Evolutionary conservation across 352 stramenopile species (phyloP).

Genomic region (Globisporangium abappressorium): DNA sequence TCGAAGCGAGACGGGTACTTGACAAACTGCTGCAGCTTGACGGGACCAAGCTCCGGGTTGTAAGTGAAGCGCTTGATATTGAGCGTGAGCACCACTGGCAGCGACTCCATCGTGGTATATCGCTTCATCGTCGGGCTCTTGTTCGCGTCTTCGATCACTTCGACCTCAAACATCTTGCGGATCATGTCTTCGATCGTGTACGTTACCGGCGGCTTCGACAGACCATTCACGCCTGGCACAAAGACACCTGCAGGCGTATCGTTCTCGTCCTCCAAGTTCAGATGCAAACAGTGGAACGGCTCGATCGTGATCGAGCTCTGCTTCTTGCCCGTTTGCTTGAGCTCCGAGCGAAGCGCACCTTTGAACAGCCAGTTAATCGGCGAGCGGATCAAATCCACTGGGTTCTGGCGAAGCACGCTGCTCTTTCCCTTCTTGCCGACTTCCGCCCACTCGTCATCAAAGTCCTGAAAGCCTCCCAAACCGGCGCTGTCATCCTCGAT

Average conservation of each 20-base stretch:
- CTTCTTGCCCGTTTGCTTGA: conserved; percentile 69
- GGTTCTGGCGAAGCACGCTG: conserved; percentile 71
- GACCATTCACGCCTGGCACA: conserved; percentile 33
- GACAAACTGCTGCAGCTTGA: conserved; percentile 85
- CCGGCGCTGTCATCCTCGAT: conserved; percentile 14
- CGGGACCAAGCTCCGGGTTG: conserved; percentile 66
- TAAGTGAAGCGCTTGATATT: conserved; percentile 88
- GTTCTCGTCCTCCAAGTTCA: conserved; percentile 69
- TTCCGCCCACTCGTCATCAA: conserved; percentile 76
- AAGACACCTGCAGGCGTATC: conserved; percentile 15
- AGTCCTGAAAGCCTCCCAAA: conserved; percentile 17
- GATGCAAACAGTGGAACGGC: conserved; percentile 82
- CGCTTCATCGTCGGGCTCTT: conserved; percentile 59
- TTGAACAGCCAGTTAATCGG: conserved; percentile 88
- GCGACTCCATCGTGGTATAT: conserved; percentile 64
- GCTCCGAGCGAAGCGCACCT: conserved; percentile 68
- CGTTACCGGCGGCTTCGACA: conserved; percentile 27
- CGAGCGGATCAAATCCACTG: conserved; percentile 55
- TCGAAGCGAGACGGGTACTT: conserved; percentile 72
- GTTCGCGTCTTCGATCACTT: conserved; percentile 66
- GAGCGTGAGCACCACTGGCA: conserved; percentile 75
- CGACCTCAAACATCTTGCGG: conserved; percentile 63
- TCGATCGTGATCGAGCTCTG: conserved; percentile 84
- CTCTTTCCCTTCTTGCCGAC: conserved; percentile 78
- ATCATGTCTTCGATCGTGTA: conserved; percentile 81